Evolutionary conservation across 148 eudicot genomes (phyloP), one percentile per base, ranked within the genome.

Genomic region (Camellia japonica): DNA sequence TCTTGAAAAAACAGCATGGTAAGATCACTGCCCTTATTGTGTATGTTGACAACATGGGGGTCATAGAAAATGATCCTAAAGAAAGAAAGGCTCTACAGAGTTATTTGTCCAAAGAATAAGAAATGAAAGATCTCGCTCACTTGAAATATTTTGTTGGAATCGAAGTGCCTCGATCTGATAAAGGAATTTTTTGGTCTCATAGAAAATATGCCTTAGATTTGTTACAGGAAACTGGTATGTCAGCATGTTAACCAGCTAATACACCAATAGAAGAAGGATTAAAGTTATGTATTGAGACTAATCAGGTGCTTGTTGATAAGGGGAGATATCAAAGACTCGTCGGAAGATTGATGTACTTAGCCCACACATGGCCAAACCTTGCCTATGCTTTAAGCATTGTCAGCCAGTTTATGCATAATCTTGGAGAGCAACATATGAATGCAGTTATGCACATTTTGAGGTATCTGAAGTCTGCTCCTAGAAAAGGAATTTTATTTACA

Each of bases 381-480:
- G 76, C 76, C 5, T 73, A 51, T 12, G 23, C 76, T 6, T 51
- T 72, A 0, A 72, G 75, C 6, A 14, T 72, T 18, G 60, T 72
- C 4, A 72, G 44, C 55, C 75, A 72, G 38, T 72, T 49, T 19
- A 72, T 72, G 75, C 59, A 72, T 19, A 16, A 11, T 51, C 75
- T 59, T 5, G 15, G 6, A 1, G 6, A 72, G 2, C 41, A 30
- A 30, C 38, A 30, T 19, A 18, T 52, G 6, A 38, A 72, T 4
- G 75, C 75, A 6, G 60, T 19, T 2, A 5, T 43, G 54, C 59
- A 13, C 3, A 19, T 72, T 19, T 20, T 51, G n/a, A 18, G 41
- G 60, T 72, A 72, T 20, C 15, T 72, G n/a, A 72, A 72, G 16
- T 5, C 6, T 12, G 6, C 52, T 14, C 73, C 55, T 2, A 19